A percentile compares a stretch with the other conserved stretches of the same genome.
Evolutionary conservation across 805 yeast genomes (phyloP).

Genomic region (Cyberlindnera japonica): DNA sequence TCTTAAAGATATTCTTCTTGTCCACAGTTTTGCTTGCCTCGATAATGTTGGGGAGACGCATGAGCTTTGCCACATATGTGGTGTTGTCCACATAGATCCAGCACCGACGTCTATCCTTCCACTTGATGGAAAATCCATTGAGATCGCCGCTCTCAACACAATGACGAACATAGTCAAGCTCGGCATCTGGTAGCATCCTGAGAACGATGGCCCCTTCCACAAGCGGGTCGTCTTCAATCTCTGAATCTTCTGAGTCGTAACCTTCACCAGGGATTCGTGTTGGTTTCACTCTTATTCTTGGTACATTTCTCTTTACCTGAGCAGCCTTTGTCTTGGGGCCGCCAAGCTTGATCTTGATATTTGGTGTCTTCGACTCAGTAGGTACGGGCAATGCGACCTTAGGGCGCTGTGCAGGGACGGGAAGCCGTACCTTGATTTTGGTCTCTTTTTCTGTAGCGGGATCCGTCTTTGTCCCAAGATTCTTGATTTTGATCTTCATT

Average conservation of each 20-base stretch:
- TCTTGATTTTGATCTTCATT: slow-evolving; percentile 15
- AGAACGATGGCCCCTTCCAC: slow-evolving; percentile 82
- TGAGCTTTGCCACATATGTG: slow-evolving; percentile 74
- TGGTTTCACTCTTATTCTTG: slow-evolving; percentile 43
- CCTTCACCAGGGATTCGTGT: slow-evolving; percentile 87
- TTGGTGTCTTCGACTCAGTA: slow-evolving; percentile 6
- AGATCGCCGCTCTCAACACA: slow-evolving; percentile 79
- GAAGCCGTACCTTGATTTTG: slow-evolving; percentile 17
- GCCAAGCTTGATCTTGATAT: slow-evolving; percentile 15
- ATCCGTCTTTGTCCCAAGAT: slow-evolving; percentile 1
- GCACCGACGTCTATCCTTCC: slow-evolving; percentile 81
- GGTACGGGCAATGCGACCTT: slow-evolving; percentile 4
- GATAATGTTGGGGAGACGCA: slow-evolving; percentile 85
- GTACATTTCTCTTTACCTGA: slow-evolving; percentile 1
- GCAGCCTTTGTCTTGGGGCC: slow-evolving; percentile 26
- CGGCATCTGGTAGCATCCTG: slow-evolving; percentile 65
- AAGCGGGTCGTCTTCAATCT: slow-evolving; percentile 90
- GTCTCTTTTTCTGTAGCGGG: slow-evolving; percentile 2
- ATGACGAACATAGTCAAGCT: slow-evolving; percentile 66
- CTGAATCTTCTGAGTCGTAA: slow-evolving; percentile 95
- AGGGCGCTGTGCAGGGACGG: slow-evolving; percentile 4
- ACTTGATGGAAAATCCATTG: slow-evolving; percentile 66
- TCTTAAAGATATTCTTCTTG: slow-evolving; percentile 80
- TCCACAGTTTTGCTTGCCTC: slow-evolving; percentile 90
- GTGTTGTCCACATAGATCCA: slow-evolving; percentile 66